Evolutionary conservation across 441 rosid genomes (phyloP).

Genomic region (Arabidopsis hybrid): DNA sequence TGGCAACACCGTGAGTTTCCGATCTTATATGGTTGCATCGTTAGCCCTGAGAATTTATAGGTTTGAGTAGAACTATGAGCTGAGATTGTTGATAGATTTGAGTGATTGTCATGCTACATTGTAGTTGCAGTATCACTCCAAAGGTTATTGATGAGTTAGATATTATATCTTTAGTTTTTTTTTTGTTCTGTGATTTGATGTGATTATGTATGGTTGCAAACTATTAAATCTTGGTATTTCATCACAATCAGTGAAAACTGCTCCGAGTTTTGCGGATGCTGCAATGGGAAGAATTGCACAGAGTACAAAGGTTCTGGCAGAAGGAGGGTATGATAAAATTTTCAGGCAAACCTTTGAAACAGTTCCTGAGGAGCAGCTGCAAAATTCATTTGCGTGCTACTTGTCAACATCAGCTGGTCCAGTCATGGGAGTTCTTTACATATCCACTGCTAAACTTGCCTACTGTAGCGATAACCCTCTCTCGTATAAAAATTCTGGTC

Average conservation of each 20-base stretch:
- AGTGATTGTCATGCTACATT: background rate
- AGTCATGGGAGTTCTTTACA: conserved; percentile 85
- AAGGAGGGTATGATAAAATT: conserved; percentile 94
- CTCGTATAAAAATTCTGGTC: conserved; percentile 72
- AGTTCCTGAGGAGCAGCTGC: conserved; percentile 78
- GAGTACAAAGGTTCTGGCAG: conserved; percentile 90
- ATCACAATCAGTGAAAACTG: conserved; percentile 70
- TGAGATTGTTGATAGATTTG: conserved; percentile 6
- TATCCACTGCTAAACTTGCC: conserved; percentile 84
- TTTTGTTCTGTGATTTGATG: background rate
- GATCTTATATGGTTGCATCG: background rate
- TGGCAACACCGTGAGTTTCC: conserved; percentile 86
- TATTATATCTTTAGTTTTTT: too few species aligned
- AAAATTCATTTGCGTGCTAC: conserved; percentile 79
- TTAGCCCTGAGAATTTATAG: background rate
- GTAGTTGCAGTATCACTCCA: background rate
- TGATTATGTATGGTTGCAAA: conserved; percentile 10
- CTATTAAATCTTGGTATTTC: conserved; percentile 6
- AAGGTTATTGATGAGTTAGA: background rate
- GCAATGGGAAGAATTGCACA: conserved; percentile 97
- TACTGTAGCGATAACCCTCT: conserved; percentile 94
- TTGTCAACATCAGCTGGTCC: conserved; percentile 98
- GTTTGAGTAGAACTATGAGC: background rate
- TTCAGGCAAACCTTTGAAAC: conserved; percentile 87
- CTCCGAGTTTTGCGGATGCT: conserved; percentile 95